Conservation (phyloP, 495 filamentous ascomycete species). For the Aspergillus ellipticus region DNA sequence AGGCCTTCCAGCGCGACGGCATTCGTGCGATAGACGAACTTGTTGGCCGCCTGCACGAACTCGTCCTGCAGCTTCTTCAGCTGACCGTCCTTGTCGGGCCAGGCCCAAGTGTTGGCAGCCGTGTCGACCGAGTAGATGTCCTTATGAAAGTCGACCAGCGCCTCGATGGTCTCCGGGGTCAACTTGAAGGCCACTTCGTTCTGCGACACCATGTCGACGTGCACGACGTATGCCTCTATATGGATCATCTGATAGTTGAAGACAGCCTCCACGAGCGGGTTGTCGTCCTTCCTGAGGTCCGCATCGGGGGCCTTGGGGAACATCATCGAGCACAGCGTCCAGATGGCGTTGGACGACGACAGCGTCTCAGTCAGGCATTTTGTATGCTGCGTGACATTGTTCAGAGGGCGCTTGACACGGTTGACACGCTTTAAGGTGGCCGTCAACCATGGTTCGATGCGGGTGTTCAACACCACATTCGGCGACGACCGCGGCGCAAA, state of each 20-base stretch:
- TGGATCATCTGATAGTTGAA: conserved; percentile 94
- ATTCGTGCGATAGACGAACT: conserved; percentile 90
- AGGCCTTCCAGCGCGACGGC: conserved; percentile 89
- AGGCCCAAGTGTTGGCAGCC: conserved; percentile 85
- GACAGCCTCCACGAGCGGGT: conserved; percentile 85
- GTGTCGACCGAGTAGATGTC: conserved; percentile 92
- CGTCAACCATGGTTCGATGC: conserved; percentile 97
- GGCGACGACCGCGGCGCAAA: conserved; percentile 95
- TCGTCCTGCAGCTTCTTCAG: conserved; percentile 97
- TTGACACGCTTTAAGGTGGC: conserved; percentile 96
- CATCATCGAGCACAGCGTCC: conserved; percentile 93
- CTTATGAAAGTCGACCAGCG: conserved; percentile 94
- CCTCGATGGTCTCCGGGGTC: conserved; percentile 93
- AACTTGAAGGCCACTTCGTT: conserved; percentile 99
- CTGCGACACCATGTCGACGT: conserved; percentile 97
- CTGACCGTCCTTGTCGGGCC: conserved; percentile 94
- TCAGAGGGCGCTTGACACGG: conserved; percentile 93
- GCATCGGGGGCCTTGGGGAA: conserved; percentile 86
- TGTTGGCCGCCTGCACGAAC: conserved; percentile 95
- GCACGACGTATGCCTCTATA: conserved; percentile 96
- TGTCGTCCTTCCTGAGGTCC: conserved; percentile 78
- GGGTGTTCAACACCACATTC: conserved; percentile 88
- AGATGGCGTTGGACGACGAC: conserved; percentile 87
- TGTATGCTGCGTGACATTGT: conserved; percentile 95
- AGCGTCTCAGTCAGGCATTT: conserved; percentile 96